Percentiles rank a stretch among this genome's conserved stretches.
These are phyloP conservation scores for Fusarium sulawesiense DNA, from an alignment of 2,329 filamentous ascomycete genomes.

Conservation along the genomic window DNA sequence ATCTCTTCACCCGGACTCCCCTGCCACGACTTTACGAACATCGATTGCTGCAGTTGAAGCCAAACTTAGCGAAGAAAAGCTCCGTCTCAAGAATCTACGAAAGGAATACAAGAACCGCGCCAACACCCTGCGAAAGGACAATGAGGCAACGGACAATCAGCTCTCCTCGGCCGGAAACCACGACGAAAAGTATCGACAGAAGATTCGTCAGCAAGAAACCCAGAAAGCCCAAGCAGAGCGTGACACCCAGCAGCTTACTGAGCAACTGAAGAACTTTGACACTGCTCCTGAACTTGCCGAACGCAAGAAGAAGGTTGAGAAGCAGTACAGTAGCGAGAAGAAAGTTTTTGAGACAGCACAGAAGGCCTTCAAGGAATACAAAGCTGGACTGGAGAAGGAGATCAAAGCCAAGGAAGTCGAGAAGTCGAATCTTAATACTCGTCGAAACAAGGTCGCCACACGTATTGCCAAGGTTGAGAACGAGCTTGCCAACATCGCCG, in stretches of 20 bases:
- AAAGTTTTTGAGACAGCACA: slow-evolving; percentile 69
- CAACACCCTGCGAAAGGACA: slow-evolving; percentile 76
- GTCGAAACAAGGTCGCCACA: slow-evolving; percentile 77
- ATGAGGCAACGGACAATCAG: slow-evolving; percentile 74
- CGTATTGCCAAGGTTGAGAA: slow-evolving; percentile 79
- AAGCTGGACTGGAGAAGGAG: slow-evolving; percentile 70
- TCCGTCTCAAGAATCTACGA: slow-evolving; percentile 74
- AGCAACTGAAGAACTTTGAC: slow-evolving; percentile 72
- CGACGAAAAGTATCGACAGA: slow-evolving; percentile 80
- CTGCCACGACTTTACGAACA: slow-evolving; percentile 79
- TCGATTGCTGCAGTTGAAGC: slow-evolving; percentile 79
- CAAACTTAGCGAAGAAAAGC: slow-evolving; percentile 76
- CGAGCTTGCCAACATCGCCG: slow-evolving; percentile 76
- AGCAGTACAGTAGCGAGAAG: slow-evolving; percentile 66
- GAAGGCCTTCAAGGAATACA: slow-evolving; percentile 67
- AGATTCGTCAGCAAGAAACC: slow-evolving; percentile 79
- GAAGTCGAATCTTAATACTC: slow-evolving; percentile 70
- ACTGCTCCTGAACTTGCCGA: slow-evolving; percentile 71
- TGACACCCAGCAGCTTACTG: slow-evolving; percentile 65
- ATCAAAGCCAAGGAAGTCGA: slow-evolving; percentile 73
- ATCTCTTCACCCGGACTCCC: slow-evolving; percentile 78
- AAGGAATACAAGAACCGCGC: slow-evolving; percentile 80
- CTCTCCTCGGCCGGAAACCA: slow-evolving; percentile 76
- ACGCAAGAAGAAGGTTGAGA: slow-evolving; percentile 66
- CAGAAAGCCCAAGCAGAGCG: slow-evolving; percentile 74